Evolutionary conservation across 1,284 basidiomycete genomes (phyloP).

Genomic region (Entoloma clypeatum): DNA sequence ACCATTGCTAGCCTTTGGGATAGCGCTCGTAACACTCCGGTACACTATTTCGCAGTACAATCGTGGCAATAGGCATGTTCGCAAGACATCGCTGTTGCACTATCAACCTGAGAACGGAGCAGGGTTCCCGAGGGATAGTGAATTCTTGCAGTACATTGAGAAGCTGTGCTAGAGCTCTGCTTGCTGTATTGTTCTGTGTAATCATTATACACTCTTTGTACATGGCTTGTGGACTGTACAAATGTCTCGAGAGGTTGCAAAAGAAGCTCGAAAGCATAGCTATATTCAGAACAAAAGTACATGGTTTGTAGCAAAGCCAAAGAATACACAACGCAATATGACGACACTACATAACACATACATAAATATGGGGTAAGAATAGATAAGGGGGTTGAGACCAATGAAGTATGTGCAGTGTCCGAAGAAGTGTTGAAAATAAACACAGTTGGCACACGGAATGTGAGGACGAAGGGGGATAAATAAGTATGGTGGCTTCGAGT

Average conservation of each 20-base stretch:
- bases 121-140: constrained; percentile 24
- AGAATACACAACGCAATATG: too few species aligned
- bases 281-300: too few species aligned
- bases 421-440: too few species aligned
- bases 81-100: constrained; percentile 47
- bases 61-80: constrained; percentile 48
- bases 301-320: too few species aligned
- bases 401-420: too few species aligned
- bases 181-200: too few species aligned
- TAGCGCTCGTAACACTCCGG: constrained; percentile 37
- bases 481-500: constrained; percentile 1
- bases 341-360: too few species aligned
- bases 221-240: background rate
- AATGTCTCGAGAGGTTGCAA: background rate
- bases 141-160: constrained; percentile 37
- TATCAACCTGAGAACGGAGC: constrained; percentile 34
- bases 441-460: too few species aligned
- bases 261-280: too few species aligned
- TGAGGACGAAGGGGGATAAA: background rate
- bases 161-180: constrained; percentile 17
- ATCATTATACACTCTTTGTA: background rate
- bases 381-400: too few species aligned
- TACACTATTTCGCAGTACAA: constrained; percentile 41
- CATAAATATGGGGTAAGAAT: too few species aligned
- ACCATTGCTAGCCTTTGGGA: constrained; percentile 38